Percentiles rank a stretch among this genome's conserved stretches.
phyloP scores from a whole-genome alignment of 495 filamentous ascomycete species.

The Aspergillus nidulans region DNA sequence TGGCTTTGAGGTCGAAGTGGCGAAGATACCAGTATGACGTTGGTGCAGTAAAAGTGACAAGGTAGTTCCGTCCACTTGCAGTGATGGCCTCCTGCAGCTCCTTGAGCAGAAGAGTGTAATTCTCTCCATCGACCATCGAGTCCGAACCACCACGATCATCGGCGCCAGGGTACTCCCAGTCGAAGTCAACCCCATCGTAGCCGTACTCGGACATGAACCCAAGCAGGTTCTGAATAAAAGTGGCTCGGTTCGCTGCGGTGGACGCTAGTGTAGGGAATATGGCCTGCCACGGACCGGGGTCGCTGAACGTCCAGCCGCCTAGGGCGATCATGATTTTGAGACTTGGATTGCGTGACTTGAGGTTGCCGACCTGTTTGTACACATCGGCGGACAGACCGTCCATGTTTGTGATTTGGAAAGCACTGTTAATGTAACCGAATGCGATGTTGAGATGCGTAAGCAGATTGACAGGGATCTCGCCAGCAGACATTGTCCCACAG shows the following conservation, averaged over 20 bases:
- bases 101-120: conserved; percentile 30
- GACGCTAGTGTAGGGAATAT: conserved; percentile 18
- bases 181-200: conserved; percentile 51
- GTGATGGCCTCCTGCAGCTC: neutral
- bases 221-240: conserved; percentile 34
- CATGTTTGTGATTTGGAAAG: conserved; percentile 9
- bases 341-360: conserved; percentile 3
- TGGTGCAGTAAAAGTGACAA: conserved; percentile 32
- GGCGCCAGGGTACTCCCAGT: conserved; percentile 24
- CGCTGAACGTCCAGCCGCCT: conserved; percentile 13
- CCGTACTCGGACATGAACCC: conserved; percentile 37
- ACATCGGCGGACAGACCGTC: neutral
- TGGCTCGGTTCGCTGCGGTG: conserved; percentile 17
- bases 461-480: conserved; percentile 1
- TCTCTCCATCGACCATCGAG: conserved; percentile 28
- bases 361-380: neutral
- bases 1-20: conserved; percentile 26
- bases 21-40: conserved; percentile 35
- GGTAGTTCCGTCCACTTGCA: neutral
- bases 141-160: conserved; percentile 38
- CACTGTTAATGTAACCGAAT: too few species aligned
- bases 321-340: neutral
- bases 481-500: neutral
- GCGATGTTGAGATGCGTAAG: conserved; percentile 4
- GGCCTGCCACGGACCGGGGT: neutral